Base-by-base conservation (phyloP, 306 rosid species). In the Astragalus membranaceus region DNA sequence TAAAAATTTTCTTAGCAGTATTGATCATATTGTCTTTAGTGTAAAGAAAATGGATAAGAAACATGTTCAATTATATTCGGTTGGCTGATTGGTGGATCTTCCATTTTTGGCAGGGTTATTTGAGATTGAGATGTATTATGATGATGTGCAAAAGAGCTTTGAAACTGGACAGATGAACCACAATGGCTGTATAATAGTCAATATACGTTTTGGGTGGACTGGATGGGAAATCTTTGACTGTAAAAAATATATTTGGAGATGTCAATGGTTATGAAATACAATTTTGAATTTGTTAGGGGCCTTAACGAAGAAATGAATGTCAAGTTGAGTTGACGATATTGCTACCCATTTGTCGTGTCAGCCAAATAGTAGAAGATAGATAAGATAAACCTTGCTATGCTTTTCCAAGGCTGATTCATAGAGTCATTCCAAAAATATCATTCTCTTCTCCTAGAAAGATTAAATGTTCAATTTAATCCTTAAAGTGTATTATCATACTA, bases 101-200 rank as follows among this genome's bases (percentile, higher is more conserved):
- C 42, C 36, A 2, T 60, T 47, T 64, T 63, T 56, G 70, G 70
- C 65, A 72, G 82, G 70, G 58, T 78, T 10, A 5, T 20, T 26
- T 26, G 30, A 26, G 30, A 42, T 37, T 16, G 7, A 60, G 44
- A 49, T 53, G 7, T 9, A 16, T 13, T 26, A 8, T 12, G 44
- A 39, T 39, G 69, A 60, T 48, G 47, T 29, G 56, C 20, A 14
- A 6, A 10, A 44, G 35, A 63, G 33, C 4, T 6, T 37, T 43
- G 29, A 13, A 59, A 3, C 9, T 16, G 5, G 51, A 26, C 30
- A 48, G 13, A 51, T 59, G 12, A 49, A 16, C 23, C 5, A 2
- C 5, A 2, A 4, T 26, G 4, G 47, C 14, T 41, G 14, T 14
- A 6, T 14, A 6, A 0, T 11, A 32, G 67, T 52, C 16, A 41